Evolutionary conservation across 2,329 filamentous ascomycete genomes (phyloP).

Genomic region (Colletotrichum tropicicola): DNA sequence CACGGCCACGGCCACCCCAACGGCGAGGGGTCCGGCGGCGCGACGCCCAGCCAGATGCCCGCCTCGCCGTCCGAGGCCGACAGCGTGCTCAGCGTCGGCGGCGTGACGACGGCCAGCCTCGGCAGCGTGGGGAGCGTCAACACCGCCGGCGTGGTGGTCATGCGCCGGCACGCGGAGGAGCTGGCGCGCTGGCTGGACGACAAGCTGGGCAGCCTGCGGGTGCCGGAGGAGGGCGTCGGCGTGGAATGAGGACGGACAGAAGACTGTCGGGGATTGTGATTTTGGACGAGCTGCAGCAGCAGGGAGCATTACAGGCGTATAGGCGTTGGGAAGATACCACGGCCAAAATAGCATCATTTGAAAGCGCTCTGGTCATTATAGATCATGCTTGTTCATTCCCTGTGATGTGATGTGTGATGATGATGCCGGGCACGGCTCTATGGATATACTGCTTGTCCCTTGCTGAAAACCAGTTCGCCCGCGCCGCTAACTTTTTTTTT

Average conservation of each 20-base stretch:
- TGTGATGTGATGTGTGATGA: no score
- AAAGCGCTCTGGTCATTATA: no score
- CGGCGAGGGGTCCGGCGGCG: slow-evolving; percentile 38
- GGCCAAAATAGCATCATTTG: no score
- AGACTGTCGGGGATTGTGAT: no score
- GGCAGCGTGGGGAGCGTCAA: slow-evolving; percentile 47
- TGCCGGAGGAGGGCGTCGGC: slow-evolving; percentile 62
- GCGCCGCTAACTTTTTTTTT: no score
- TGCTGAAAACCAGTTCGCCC: no score
- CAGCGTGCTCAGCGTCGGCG: slow-evolving; percentile 56
- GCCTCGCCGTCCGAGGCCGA: slow-evolving; percentile 54
- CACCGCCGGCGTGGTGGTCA: slow-evolving; percentile 57
- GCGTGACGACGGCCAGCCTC: slow-evolving; percentile 51
- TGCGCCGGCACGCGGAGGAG: slow-evolving; percentile 66
- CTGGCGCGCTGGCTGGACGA: slow-evolving; percentile 68
- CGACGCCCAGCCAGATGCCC: slow-evolving; percentile 33
- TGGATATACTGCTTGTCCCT: slow-evolving; percentile 19
- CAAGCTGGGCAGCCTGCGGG: slow-evolving; percentile 61
- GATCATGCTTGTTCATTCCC: no score
- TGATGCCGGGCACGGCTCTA: slow-evolving; percentile 16
- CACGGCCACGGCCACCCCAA: no score
- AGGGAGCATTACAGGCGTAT: no score
- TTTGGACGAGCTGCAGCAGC: no score
- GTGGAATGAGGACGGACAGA: slow-evolving; percentile 36
- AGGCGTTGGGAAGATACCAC: no score